Evolutionary conservation across 1,284 basidiomycete genomes (phyloP), one percentile per base, ranked within the genome.

Genomic region (Ceratobasidium sp.): DNA sequence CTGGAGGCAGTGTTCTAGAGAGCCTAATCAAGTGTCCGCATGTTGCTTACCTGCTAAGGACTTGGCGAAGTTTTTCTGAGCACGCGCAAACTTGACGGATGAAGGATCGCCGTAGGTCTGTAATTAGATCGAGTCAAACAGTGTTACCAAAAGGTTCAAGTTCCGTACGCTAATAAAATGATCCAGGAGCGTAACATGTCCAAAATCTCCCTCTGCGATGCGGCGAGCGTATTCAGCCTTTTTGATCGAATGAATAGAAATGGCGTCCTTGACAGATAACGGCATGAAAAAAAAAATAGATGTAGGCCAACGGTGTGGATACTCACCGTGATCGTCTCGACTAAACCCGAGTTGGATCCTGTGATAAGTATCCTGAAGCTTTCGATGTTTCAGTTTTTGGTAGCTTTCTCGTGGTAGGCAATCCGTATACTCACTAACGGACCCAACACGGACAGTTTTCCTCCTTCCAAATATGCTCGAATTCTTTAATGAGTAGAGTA

Each of bases 231-330:
- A 99, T 76, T 98, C 95, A 2, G 94, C 92, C 80, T 99, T 99
- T 83, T 99, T 99, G 79, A 99, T 97, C 8, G 96, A 98, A 78
- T 99, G 97, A 74, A 99, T 94, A 13, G 95, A 98, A 1, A 99
- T 93, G 0, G 96, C 93, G 75, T 99, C 97, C 65, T 68, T 49
- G 20, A 22, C 38, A 5, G 93, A 96, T 72, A 96, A 95, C 0
- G 94, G 96, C 80, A 96, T 94, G 6, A 96, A 81, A 47, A 85
- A 74, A 8, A 80, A 6, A 82, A 83, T 10, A 85, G 80, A 1
- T 84, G n/a, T n/a, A n/a, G n/a, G n/a, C n/a, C n/a, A n/a, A n/a
- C n/a, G 81, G 73, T 85, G 83, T 35, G 52, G 53, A 38, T 35
- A 49, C 65, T 8, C 49, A 56, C 65, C 17, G 82, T 85, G 73